Evolutionary conservation across 495 filamentous ascomycete species (phyloP).

Genomic region (Aspergillus cavernicola): DNA sequence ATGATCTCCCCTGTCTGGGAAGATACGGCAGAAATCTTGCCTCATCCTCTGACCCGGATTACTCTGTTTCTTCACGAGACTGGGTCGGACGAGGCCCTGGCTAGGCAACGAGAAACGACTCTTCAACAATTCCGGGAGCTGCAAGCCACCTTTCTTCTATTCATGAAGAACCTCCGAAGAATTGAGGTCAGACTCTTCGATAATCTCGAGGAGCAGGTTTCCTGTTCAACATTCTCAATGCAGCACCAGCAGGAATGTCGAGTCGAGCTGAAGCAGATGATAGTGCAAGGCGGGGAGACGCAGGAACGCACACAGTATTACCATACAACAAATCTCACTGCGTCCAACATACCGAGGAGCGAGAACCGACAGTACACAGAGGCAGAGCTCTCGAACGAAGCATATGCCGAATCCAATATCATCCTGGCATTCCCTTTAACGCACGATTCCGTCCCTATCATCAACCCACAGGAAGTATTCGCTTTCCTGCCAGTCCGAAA

Average conservation of each 20-base stretch:
- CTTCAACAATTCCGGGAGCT: slow-evolving; percentile 29
- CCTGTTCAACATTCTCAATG: slow-evolving; percentile 8
- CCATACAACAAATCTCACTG: slow-evolving; percentile 20
- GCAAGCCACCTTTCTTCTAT: slow-evolving; percentile 32
- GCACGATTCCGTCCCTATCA: slow-evolving; percentile 16
- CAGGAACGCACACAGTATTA: slow-evolving; percentile 13
- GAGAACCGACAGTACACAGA: slow-evolving; percentile 28
- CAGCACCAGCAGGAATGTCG: background rate
- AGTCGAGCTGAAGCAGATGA: slow-evolving; percentile 5
- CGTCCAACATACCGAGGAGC: slow-evolving; percentile 20
- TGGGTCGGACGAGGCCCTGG: slow-evolving; percentile 8
- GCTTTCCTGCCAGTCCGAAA: slow-evolving; percentile 37
- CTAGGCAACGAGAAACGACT: slow-evolving; percentile 18
- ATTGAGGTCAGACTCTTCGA: slow-evolving; percentile 29
- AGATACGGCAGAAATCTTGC: no score
- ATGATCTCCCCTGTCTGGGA: slow-evolving; percentile 44
- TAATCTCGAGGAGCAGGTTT: slow-evolving; percentile 6
- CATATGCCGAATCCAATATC: slow-evolving; percentile 26
- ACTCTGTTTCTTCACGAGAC: slow-evolving; percentile 30
- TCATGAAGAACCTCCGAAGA: slow-evolving; percentile 31
- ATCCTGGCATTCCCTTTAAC: slow-evolving; percentile 41
- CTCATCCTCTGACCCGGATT: slow-evolving; percentile 26
- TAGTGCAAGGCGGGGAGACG: background rate
- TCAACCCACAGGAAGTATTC: slow-evolving; percentile 28
- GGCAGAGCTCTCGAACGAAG: slow-evolving; percentile 7